Conservation (phyloP, 1,284 basidiomycete species). For the Heterobasidion occidentale region DNA sequence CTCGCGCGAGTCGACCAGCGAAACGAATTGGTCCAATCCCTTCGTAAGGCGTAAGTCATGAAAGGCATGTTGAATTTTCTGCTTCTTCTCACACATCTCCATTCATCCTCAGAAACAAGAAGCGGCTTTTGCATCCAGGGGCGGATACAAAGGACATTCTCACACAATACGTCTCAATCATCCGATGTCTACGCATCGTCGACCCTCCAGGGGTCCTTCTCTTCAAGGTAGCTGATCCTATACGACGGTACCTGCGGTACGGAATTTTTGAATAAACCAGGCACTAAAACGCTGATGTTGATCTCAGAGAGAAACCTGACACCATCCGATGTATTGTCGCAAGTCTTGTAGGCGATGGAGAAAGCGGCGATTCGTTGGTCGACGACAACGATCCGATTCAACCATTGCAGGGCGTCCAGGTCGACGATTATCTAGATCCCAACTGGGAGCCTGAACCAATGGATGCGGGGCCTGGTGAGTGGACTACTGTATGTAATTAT, state of each 20-base stretch:
- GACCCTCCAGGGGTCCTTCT: slow-evolving; percentile 91
- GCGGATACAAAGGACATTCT: slow-evolving; percentile 93
- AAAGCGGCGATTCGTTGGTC: slow-evolving; percentile 70
- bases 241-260: slow-evolving; percentile 79
- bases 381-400: slow-evolving; percentile 76
- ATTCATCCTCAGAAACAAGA: slow-evolving; percentile 56
- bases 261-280: slow-evolving; percentile 2
- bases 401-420: slow-evolving; percentile 61
- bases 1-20: slow-evolving; percentile 75
- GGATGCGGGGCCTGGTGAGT: slow-evolving; percentile 83
- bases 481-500: slow-evolving; percentile 1
- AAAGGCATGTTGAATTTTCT: slow-evolving; percentile 9
- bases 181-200: slow-evolving; percentile 83
- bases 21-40: slow-evolving; percentile 54
- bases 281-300: neutral
- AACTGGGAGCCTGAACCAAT: slow-evolving; percentile 93
- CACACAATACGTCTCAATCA: slow-evolving; percentile 90
- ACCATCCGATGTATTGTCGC: slow-evolving; percentile 92
- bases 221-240: slow-evolving; percentile 87
- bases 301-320: slow-evolving; percentile 69
- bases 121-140: slow-evolving; percentile 90
- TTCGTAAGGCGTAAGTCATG: slow-evolving; percentile 59
- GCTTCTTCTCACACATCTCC: neutral
- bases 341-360: slow-evolving; percentile 81
- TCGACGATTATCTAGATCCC: slow-evolving; percentile 83